Evolutionary conservation across 2,329 filamentous ascomycete genomes (phyloP).

Genomic region (Cladobotryum mycophilum): DNA sequence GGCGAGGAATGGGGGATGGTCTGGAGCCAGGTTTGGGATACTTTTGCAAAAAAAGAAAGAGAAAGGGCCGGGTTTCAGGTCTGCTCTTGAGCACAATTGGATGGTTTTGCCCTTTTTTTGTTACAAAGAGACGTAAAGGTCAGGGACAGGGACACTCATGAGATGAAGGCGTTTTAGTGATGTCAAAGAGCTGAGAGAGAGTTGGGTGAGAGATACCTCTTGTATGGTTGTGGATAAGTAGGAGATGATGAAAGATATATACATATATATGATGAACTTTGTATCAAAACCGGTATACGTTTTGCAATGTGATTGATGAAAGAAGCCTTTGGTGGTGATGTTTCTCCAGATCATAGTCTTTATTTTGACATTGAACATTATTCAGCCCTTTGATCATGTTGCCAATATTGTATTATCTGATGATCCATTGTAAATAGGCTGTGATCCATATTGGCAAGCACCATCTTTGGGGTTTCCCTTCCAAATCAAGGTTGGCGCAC

Average conservation of each 20-base stretch:
- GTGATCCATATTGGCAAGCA: neutral
- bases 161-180: slow-evolving; percentile 5
- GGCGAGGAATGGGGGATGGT: neutral
- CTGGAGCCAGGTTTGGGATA: neutral
- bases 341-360: too few species aligned
- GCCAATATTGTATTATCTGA: too few species aligned
- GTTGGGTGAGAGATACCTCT: too few species aligned
- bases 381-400: too few species aligned
- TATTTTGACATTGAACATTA: too few species aligned
- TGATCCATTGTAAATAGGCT: too few species aligned
- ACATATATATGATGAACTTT: neutral
- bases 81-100: neutral
- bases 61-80: neutral
- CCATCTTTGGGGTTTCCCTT: neutral
- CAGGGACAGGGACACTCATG: slow-evolving; percentile 1
- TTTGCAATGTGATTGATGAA: neutral
- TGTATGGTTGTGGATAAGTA: neutral
- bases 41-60: neutral
- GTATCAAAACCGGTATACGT: too few species aligned
- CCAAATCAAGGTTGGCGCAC: slow-evolving; percentile 1
- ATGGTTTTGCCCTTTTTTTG: neutral
- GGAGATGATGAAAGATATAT: neutral
- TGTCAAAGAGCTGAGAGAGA: neutral
- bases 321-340: too few species aligned
- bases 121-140: neutral